Evolutionary conservation across 768 basidiomycete species (phyloP), one percentile per base, ranked within the genome.

Genomic region (Mrakia hoshinonis): DNA sequence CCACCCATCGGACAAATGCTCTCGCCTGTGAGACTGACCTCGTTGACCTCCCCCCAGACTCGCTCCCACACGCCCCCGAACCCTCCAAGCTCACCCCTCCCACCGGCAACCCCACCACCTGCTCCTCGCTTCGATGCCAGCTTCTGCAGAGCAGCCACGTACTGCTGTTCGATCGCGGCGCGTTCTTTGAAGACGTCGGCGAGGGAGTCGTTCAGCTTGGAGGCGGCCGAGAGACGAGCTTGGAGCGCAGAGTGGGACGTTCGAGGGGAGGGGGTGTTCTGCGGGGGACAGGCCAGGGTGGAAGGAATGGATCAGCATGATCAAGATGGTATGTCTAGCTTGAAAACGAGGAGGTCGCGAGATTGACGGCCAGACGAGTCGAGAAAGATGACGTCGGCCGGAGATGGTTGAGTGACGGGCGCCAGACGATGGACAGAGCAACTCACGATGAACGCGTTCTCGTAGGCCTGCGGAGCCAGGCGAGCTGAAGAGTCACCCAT

Each of bases 101-200:
- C 76, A 69, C 77, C 78, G 13, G 76, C 76, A 62, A 75, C 77
- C 5, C 73, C 73, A 55, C 72, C 74, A 46, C 75, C 34, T 10
- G 69, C 76, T 34, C 77, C 79, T 26, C 77, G 76, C 47, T 77
- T 76, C 38, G 74, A 54, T 13, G 75, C 75, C 2, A 79, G 68
- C 73, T 81, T 81, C 18, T 76, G 70, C 34, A 81, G 74, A 43
- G 74, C 68, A 20, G 77, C 77, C 0, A 77, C 78, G 73, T 81
- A 81, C 29, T 75, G 71, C 26, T 73, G 68, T 72, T 81, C 80
- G 47, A 79, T 76, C 3, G 73, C 72, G 0, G 79, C 77, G 13
- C 80, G 73, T 66, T 79, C 78, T 52, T 76, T 77, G 73, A 75
- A 78, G 48, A 79, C 73, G 62, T 80, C 80, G 48, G 78, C 77